Evolutionary conservation across 2,329 filamentous ascomycete species (phyloP), one percentile per base, ranked within the genome.

Genomic region (Sclerotiophoma versabilis): DNA sequence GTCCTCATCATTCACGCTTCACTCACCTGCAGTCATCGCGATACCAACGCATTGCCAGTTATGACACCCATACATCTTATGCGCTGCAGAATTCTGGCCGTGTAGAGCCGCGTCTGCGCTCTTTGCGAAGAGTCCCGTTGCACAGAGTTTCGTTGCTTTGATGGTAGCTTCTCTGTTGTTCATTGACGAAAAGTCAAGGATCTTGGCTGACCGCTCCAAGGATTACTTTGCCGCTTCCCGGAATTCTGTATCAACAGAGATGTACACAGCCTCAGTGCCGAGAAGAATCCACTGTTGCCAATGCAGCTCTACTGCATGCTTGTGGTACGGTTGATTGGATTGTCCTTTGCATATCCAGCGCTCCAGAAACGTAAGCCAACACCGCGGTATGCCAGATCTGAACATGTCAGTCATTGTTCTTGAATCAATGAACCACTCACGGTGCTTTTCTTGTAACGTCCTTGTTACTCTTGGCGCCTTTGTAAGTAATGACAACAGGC

Each of bases 161-260:
- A 11, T 36, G 8, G 27, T 26, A 36, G 51, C 33, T 49, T 42
- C 53, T 39, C 27, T 51, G 49, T 32, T 51, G 49, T 32, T 57
- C 49, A 41, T 49, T 33, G 49, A 57, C 48, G 42, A 49, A 50
- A 57, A 36, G 65, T 64, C 64, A 69, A 68, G 66, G 54, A 39
- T 51, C 71, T 73, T 73, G 71, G 71, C 71, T 70, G 55, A 66
- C 66, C 57, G 59, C 15, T 50, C 69, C 69, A 71, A 73, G 66
- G 59, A 58, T 30, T 44, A 47, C 54, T 59, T 64, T 63, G 61
- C 65, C 60, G 56, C 42, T 63, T 63, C 47, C 58, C 58, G 59
- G 64, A 37, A 56, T 62, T 30, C 49, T 37, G 37, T 56, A 55
- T 57, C 54, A 42, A 41, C 14, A 26, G 33, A 44, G 54, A 42